Conservation (phyloP, 495 filamentous ascomycete genomes). For the Aspergillus saccharolyticus region DNA sequence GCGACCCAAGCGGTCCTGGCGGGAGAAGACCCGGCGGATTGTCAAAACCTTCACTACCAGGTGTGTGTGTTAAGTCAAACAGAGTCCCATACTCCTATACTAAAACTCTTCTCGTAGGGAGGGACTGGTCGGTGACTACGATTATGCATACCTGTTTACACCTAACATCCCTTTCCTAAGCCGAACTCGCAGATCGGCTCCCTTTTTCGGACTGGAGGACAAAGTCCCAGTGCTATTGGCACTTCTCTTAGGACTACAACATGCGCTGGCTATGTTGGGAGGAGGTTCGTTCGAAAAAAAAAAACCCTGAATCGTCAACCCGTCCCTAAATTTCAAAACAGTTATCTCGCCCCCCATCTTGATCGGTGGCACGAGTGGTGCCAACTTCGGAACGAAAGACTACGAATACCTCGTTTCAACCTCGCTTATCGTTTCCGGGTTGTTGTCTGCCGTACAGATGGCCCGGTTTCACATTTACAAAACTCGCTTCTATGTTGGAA, state of each 20-base stretch:
- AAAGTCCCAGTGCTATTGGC: conserved; percentile 15
- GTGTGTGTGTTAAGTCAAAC: conserved; percentile 23
- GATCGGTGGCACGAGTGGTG: conserved; percentile 58
- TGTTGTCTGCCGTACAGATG: conserved; percentile 78
- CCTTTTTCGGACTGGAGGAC: conserved; percentile 18
- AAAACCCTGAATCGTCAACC: neutral
- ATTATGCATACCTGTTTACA: conserved; percentile 16
- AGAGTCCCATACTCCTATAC: neutral
- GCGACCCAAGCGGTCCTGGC: conserved; percentile 34
- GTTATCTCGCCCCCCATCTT: conserved; percentile 80
- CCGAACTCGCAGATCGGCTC: conserved; percentile 8
- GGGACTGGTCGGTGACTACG: conserved; percentile 19
- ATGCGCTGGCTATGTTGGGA: conserved; percentile 56
- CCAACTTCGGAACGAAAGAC: conserved; percentile 54
- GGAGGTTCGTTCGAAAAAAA: conserved; percentile 40
- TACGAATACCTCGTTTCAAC: conserved; percentile 86
- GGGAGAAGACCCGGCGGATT: conserved; percentile 32
- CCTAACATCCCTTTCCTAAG: conserved; percentile 18
- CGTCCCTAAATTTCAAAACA: conserved; percentile 12
- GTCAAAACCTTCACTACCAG: conserved; percentile 45
- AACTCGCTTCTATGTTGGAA: conserved; percentile 83
- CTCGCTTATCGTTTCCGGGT: conserved; percentile 78
- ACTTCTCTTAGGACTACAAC: conserved; percentile 14
- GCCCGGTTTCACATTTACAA: conserved; percentile 73
- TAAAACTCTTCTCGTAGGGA: conserved; percentile 1